Evolutionary conservation across 306 rosid species (phyloP).

Genomic region (Cucumis cinereus): DNA sequence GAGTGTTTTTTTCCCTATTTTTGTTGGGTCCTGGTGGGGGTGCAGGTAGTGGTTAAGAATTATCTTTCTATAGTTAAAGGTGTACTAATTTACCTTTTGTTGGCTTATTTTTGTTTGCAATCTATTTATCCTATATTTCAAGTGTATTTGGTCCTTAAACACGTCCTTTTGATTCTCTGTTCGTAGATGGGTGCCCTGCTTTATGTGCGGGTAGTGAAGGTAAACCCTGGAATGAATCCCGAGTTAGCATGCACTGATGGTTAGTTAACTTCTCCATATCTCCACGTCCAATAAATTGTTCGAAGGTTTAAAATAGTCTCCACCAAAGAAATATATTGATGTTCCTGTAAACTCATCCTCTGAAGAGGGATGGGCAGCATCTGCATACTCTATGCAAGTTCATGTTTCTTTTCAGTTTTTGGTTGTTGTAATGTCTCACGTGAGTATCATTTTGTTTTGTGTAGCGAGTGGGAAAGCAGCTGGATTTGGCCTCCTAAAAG

Average conservation of each 20-base stretch:
- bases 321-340: not conserved
- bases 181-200: conserved; percentile 64
- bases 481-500: conserved; percentile 68
- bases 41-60: not conserved
- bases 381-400: not conserved
- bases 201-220: conserved; percentile 66
- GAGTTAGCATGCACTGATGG: conserved; percentile 89
- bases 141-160: not conserved
- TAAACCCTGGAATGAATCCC: conserved; percentile 82
- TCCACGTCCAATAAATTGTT: not conserved
- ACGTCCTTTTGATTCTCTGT: not conserved
- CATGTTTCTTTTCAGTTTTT: not conserved
- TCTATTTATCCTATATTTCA: not conserved
- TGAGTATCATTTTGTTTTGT: conserved; percentile 2
- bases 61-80: not conserved
- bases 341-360: not conserved
- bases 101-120: not conserved
- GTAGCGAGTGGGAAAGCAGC: conserved; percentile 79
- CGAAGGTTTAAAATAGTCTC: not conserved
- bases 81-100: not conserved
- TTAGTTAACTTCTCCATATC: conserved; percentile 18
- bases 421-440: conserved; percentile 4
- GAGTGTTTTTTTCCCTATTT: not conserved
- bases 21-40: not conserved
- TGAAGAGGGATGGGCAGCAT: not conserved